Conservation (phyloP, 805 yeast species). For the Myxozyma nipponensis region DNA sequence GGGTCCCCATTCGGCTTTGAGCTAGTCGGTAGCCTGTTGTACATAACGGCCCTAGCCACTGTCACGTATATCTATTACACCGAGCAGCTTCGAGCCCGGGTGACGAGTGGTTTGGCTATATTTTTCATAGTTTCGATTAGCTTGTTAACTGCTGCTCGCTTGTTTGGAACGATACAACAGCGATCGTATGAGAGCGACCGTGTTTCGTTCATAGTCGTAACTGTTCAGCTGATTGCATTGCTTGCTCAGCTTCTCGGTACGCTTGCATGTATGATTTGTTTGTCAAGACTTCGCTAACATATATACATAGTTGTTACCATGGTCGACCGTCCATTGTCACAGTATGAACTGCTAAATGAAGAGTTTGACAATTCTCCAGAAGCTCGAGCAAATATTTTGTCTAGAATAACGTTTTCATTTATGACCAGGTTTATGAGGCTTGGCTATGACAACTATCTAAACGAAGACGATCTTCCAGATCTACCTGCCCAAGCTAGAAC, state of each 20-base stretch:
- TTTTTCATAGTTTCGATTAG: constrained; percentile 64
- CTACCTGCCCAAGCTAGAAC: constrained; percentile 67
- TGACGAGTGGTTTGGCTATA: constrained; percentile 64
- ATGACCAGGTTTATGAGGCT: constrained; percentile 76
- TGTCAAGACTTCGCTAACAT: background rate
- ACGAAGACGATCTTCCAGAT: constrained; percentile 64
- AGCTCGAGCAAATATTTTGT: constrained; percentile 58
- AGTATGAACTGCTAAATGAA: constrained; percentile 35
- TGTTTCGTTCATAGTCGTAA: constrained; percentile 1
- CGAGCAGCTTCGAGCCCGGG: constrained; percentile 61
- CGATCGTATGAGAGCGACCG: background rate
- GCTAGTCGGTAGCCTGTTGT: constrained; percentile 35
- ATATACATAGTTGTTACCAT: constrained; percentile 11
- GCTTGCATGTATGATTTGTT: background rate
- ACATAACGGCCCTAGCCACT: constrained; percentile 46
- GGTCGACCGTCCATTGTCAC: constrained; percentile 38
- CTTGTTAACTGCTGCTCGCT: constrained; percentile 31
- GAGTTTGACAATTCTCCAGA: constrained; percentile 41
- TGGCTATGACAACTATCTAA: constrained; percentile 60
- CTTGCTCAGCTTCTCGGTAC: constrained; percentile 9
- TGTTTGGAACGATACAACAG: constrained; percentile 22
- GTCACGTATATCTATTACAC: constrained; percentile 50
- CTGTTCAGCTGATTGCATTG: constrained; percentile 6
- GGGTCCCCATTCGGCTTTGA: constrained; percentile 30
- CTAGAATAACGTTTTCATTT: constrained; percentile 80